phyloP scores from a whole-genome alignment of 208 protist genomes.

The Trypanosoma avium region DNA sequence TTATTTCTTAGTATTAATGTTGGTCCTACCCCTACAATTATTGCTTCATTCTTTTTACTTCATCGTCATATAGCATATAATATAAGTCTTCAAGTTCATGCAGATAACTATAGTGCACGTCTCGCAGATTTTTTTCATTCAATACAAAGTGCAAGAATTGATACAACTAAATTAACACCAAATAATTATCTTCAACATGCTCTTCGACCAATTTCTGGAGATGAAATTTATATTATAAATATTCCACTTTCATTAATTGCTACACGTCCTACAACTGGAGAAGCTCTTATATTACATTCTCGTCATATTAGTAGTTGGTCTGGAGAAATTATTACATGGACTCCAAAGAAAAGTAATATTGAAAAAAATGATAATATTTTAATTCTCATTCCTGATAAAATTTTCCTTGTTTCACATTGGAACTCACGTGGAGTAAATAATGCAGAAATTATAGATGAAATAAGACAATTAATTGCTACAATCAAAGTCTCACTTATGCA shows the following conservation, averaged over 20 bases:
- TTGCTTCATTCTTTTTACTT: constrained; percentile 50
- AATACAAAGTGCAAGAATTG: constrained; percentile 48
- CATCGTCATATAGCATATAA: constrained; percentile 40
- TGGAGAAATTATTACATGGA: constrained; percentile 12
- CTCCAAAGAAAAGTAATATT: background rate
- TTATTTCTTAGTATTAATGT: constrained; percentile 41
- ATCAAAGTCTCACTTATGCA: background rate
- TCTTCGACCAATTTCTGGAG: background rate
- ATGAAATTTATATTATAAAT: background rate
- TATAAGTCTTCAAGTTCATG: constrained; percentile 50
- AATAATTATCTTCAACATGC: background rate
- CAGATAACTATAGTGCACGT: constrained; percentile 38
- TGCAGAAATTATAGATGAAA: background rate
- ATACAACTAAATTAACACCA: background rate
- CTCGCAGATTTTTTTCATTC: constrained; percentile 46
- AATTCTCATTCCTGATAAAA: constrained; percentile 6
- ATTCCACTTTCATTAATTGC: constrained; percentile 7
- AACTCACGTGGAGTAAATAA: background rate
- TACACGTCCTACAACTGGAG: background rate
- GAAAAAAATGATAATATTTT: background rate
- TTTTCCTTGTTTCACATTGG: constrained; percentile 15
- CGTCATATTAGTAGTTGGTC: constrained; percentile 11
- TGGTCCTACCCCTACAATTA: constrained; percentile 44
- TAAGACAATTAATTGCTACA: background rate
- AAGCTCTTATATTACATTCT: background rate